Conservation (phyloP, 805 yeast species). For the Clavispora phyllophila region DNA sequence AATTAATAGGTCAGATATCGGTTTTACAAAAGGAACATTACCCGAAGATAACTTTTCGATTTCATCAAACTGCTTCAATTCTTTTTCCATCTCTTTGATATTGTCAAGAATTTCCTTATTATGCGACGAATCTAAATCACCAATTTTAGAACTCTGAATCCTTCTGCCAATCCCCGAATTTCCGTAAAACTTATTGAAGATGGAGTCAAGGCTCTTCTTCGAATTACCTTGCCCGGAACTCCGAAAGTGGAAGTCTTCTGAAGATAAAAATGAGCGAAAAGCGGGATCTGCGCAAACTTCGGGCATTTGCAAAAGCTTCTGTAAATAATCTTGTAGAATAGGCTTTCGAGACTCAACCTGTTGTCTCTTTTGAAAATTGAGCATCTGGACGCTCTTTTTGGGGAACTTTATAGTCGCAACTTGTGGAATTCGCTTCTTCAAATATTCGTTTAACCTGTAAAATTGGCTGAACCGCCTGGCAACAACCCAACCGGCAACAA, state of each 20-base stretch:
- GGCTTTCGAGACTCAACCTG: conserved; percentile 59
- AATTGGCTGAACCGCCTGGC: conserved; percentile 87
- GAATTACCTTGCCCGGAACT: conserved; percentile 20
- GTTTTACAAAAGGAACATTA: conserved; percentile 59
- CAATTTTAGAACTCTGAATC: neutral
- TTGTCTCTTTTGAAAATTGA: conserved; percentile 63
- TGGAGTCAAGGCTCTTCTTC: conserved; percentile 20
- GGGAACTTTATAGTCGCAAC: conserved; percentile 51
- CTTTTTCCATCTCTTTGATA: conserved; percentile 48
- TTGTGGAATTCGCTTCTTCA: conserved; percentile 48
- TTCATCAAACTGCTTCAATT: conserved; percentile 50
- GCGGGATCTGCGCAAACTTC: conserved; percentile 69
- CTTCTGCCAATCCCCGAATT: conserved; percentile 3
- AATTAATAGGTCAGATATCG: conserved; percentile 73
- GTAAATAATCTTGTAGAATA: conserved; percentile 60
- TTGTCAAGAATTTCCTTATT: conserved; percentile 20
- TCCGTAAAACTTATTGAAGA: conserved; percentile 34
- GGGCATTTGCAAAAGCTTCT: conserved; percentile 51
- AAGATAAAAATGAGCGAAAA: conserved; percentile 72
- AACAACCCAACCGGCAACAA: conserved; percentile 81
- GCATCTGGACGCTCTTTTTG: conserved; percentile 54
- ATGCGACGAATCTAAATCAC: conserved; percentile 3
- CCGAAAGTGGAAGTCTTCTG: conserved; percentile 49
- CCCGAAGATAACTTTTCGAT: conserved; percentile 15
- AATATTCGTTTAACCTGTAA: conserved; percentile 60